Base-by-base conservation (phyloP, 2,329 filamentous ascomycete species). In the Epichloe coenophiala region DNA sequence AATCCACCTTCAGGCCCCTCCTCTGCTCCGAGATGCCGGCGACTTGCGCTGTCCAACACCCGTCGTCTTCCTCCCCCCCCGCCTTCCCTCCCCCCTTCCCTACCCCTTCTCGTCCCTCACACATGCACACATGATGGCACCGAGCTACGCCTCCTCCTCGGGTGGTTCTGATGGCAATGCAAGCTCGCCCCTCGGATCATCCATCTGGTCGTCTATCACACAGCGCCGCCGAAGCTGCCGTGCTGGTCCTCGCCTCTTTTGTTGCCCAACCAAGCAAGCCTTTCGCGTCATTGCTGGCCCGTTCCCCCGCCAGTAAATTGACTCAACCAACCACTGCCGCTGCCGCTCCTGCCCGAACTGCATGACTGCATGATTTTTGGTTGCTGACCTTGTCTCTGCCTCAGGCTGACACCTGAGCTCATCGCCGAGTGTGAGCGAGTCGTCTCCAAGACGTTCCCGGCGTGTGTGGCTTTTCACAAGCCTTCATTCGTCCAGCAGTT, bases 391-490 rank as follows among this genome's bases (percentile, higher is more conserved):
- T 51, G 46, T 15, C 12, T 36, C 41, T 46, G 42, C 50, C 54
- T 47, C 58, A 72, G 69, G 57, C 63, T 81, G 48, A 78, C 76
- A 8, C 76, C 77, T 48, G 77, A 81, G 61, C 67, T 80, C 54
- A 68, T 79, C 54, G 66, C 71, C 56, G 77, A 81, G 65, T 80
- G 76, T 62, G 77, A 81, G 65, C 72, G 77, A 52, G 76, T 80
- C 60, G 74, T 81, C 58, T 74, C 72, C 58, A 80, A 78, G 68
- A 78, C 76, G 13, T 72, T 80, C 57, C 77, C 77, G 39, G 76
- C 77, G 54, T 80, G 76, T 60, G 76, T 81, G 41, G 77, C 77
- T 59, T 81, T 81, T 61, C 77, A 81, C 67, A 80, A 80, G 66
- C 77, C 77, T 7, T 77, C 77, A 2, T 80, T 80, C 63, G 62